A percentile compares a stretch with the other conserved stretches of the same genome.
phyloP scores from a whole-genome alignment of 2,329 filamentous ascomycete species.

The Penicillium thymicola region DNA sequence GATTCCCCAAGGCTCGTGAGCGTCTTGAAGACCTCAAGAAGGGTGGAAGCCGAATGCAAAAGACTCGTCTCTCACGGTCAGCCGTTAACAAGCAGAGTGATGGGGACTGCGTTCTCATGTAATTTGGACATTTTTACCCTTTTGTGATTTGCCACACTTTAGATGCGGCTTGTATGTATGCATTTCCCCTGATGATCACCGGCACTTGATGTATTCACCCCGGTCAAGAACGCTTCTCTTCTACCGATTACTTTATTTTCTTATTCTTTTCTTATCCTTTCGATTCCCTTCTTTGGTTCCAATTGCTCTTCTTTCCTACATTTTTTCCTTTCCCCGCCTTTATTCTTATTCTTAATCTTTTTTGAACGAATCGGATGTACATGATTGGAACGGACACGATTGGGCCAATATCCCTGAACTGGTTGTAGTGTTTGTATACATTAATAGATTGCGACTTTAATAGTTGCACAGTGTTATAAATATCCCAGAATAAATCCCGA shows the following conservation, averaged over 20 bases:
- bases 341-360: background rate
- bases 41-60: constrained; percentile 68
- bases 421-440: constrained; percentile 8
- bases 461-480: background rate
- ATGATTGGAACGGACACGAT: constrained; percentile 13
- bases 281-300: background rate
- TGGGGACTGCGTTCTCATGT: constrained; percentile 66
- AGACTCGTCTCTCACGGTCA: constrained; percentile 75
- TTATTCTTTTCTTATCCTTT: background rate
- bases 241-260: constrained; percentile 5
- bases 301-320: background rate
- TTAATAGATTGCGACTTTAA: constrained; percentile 9
- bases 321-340: background rate
- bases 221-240: constrained; percentile 1
- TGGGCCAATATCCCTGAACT: constrained; percentile 8
- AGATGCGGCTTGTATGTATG: constrained; percentile 4
- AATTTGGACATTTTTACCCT: constrained; percentile 24
- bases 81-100: constrained; percentile 83
- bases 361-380: constrained; percentile 4
- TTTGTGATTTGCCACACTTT: background rate
- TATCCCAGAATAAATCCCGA: too few relatives aligned
- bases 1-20: constrained; percentile 89
- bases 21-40: constrained; percentile 88
- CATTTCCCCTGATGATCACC: constrained; percentile 15
- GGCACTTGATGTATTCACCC: constrained; percentile 12